A percentile compares a stretch with the other conserved stretches of the same genome.
Conservation (phyloP, 306 rosid genomes). For the Rosa lucieae region DNA sequence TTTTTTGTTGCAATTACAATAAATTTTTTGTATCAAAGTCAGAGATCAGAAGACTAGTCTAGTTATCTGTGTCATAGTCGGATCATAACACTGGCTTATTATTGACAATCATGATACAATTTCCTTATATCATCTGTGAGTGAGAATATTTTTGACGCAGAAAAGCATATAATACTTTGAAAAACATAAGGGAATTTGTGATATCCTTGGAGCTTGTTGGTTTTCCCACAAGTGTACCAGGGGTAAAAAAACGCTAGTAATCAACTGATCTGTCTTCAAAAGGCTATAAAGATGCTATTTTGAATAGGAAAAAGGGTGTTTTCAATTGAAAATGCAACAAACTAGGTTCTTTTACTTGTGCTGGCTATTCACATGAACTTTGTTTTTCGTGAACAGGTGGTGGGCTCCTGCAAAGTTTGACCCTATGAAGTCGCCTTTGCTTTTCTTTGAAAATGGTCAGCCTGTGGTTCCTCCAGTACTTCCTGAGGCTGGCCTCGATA, state of each 20-base stretch:
- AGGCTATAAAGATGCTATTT: not conserved
- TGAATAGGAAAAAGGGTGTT: not conserved
- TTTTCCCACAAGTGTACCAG: not conserved
- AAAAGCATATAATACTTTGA: not conserved
- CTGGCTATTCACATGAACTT: conserved; percentile 22
- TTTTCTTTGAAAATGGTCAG: conserved; percentile 72
- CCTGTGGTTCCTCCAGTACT: conserved; percentile 77
- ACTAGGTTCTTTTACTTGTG: not conserved
- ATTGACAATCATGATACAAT: not conserved
- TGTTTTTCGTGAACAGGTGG: conserved; percentile 65
- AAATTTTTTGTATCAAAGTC: not conserved
- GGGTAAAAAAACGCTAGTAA: not conserved
- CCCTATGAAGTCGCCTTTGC: conserved; percentile 86
- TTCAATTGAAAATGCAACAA: not conserved
- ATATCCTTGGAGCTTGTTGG: not conserved
- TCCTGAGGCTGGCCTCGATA: conserved; percentile 71
- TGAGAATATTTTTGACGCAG: not conserved
- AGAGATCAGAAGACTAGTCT: not conserved
- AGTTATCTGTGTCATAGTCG: not conserved
- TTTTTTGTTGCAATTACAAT: not conserved
- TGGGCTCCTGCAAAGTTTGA: conserved; percentile 97
- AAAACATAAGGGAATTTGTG: not conserved
- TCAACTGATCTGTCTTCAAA: not conserved
- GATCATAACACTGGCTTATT: not conserved
- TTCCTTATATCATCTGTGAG: not conserved